phyloP scores from a whole-genome alignment of 164 flowering plant genomes.

The Pachysandra terminalis region DNA sequence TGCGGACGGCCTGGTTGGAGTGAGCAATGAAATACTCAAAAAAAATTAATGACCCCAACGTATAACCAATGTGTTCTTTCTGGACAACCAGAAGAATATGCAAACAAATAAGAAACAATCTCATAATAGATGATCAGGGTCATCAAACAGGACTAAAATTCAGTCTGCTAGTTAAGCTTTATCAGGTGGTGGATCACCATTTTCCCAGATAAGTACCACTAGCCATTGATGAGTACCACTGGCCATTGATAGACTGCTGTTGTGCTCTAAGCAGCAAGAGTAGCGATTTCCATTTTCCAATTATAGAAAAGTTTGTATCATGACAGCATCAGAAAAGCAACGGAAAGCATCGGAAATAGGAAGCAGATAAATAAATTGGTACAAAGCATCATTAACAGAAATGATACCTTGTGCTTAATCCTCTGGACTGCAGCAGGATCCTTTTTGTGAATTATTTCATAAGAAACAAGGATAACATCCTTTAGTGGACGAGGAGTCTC shows the following conservation, averaged over 20 bases:
- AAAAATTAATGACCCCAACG: not conserved
- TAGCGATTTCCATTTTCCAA: not conserved
- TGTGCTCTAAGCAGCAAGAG: not conserved
- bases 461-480: slow-evolving; percentile 75
- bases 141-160: not conserved
- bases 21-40: not conserved
- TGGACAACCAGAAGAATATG: not conserved
- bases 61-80: not conserved
- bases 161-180: not conserved
- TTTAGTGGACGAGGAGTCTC: slow-evolving; percentile 79
- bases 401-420: slow-evolving; percentile 72
- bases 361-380: too few relatives aligned
- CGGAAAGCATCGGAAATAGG: too few relatives aligned
- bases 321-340: too few relatives aligned
- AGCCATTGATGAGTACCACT: too few relatives aligned
- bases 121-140: not conserved
- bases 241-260: not conserved
- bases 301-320: too few relatives aligned
- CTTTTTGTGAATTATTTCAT: slow-evolving; percentile 69
- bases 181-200: not conserved
- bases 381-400: slow-evolving; percentile 5
- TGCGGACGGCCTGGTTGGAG: not conserved
- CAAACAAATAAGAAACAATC: not conserved
- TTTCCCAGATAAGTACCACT: not conserved
- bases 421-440: slow-evolving; percentile 68